Evolutionary conservation across 306 rosid species (phyloP), one percentile per base, ranked within the genome.

Genomic region (Ammopiptanthus mongolicus): DNA sequence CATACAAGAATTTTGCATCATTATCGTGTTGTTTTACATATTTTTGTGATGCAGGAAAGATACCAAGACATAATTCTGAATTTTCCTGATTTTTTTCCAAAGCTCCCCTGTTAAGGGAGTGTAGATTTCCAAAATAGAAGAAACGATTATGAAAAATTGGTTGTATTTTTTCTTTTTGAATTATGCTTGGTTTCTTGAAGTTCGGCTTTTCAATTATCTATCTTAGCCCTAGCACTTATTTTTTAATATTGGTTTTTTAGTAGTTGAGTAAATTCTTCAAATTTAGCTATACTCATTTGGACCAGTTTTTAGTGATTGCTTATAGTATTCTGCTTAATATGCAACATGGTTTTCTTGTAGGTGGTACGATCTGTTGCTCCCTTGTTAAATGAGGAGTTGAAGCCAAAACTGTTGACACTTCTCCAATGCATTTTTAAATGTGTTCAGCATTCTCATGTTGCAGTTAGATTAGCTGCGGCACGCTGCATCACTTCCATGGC

Each of bases 401-500:
- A 92, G 87, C 92, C 96, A 73, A 95, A 88, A 77, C 81, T 95
- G 52, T 91, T 92, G 71, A 84, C 93, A 55, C 93, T 95, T 78
- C 97, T 95, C 37, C 97, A 96, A 41, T 90, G 90, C 86, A 85
- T 95, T 73, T 95, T 95, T 61, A 80, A 84, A 48, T 95, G 99
- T 78, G 80, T 90, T 52, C 84, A 87, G 33, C 97, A 95, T 71
- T 75, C 91, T 62, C 97, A 95, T 66, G 88, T 88, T 80, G 99
- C 99, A 65, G 97, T 95, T 83, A 90, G 99, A 88, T 84, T 95
- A 82, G 96, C 97, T 79, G 90, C 99, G 61, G 90, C 96, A 46
- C 90, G 97, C 78, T 95, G 97, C 85, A 95, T 95, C 82, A 90
- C 99, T 71, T 86, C 99, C 73, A 87, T 95, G 96, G 99, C 99